Evolutionary conservation across 1,139 yeast species (phyloP).

Genomic region (Yamadazyma songkhlaensis): DNA sequence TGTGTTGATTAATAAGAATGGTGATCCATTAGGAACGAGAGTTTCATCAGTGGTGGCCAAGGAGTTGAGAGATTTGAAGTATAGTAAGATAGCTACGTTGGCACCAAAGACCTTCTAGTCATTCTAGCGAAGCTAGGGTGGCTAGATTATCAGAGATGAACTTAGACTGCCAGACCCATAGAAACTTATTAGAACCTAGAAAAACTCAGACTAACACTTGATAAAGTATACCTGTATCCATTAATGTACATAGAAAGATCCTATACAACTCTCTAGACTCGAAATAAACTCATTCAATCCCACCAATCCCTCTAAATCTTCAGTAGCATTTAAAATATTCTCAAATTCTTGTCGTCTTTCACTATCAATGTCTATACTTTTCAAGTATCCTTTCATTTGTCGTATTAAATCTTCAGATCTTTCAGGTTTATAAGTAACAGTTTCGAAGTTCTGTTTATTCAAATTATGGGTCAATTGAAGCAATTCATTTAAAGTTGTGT

Average conservation of each 20-base stretch:
- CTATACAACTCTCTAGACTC: constrained; percentile 24
- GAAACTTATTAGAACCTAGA: too few species aligned
- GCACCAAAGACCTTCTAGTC: constrained; percentile 81
- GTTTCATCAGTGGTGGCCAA: constrained; percentile 89
- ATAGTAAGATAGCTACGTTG: constrained; percentile 81
- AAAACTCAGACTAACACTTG: too few species aligned
- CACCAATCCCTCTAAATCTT: constrained; percentile 17
- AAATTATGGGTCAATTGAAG: too few species aligned
- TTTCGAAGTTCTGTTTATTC: too few species aligned
- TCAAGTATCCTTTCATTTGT: neutral
- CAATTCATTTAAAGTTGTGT: too few species aligned
- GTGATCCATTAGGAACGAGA: constrained; percentile 95
- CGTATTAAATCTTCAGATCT: too few species aligned
- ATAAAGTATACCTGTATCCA: too few species aligned
- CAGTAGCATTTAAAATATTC: constrained; percentile 16
- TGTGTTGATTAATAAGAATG: constrained; percentile 85
- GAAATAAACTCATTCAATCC: constrained; percentile 20
- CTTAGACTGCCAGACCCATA: too few species aligned
- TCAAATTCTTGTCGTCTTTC: constrained; percentile 10
- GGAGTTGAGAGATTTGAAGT: constrained; percentile 82
- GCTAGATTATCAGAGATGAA: too few species aligned
- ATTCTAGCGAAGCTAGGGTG: too few species aligned
- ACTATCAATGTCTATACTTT: neutral
- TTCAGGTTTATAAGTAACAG: too few species aligned
- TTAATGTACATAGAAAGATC: constrained; percentile 14